Conservation (phyloP, 805 yeast species). For the Metschnikowia proteae region DNA sequence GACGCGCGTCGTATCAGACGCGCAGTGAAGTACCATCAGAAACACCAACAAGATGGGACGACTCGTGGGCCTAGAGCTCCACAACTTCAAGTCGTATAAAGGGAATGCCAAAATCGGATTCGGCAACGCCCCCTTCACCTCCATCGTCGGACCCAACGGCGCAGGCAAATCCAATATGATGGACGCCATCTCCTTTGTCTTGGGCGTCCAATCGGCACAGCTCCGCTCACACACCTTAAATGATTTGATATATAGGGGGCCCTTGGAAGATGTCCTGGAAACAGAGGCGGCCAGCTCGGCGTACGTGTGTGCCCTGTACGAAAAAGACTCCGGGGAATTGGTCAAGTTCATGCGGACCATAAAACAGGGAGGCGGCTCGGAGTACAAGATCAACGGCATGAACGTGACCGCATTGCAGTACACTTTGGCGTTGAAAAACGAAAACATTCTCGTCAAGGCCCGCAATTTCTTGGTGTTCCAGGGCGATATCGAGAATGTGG, state of each 20-base stretch:
- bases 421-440: constrained; percentile 58
- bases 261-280: constrained; percentile 18
- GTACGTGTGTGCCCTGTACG: constrained; percentile 74
- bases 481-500: constrained; percentile 94
- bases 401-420: constrained; percentile 64
- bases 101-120: constrained; percentile 77
- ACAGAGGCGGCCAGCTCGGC: constrained; percentile 50
- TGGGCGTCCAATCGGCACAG: constrained; percentile 75
- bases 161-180: constrained; percentile 96
- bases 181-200: constrained; percentile 94
- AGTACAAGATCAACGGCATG: constrained; percentile 61
- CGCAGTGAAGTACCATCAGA: not conserved
- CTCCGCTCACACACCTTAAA: constrained; percentile 68
- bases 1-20: not conserved
- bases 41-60: constrained; percentile 62
- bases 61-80: constrained; percentile 68
- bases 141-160: constrained; percentile 98
- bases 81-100: constrained; percentile 87
- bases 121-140: constrained; percentile 78
- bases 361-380: constrained; percentile 55
- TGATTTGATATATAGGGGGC: constrained; percentile 81
- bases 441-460: constrained; percentile 83
- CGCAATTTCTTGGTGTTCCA: constrained; percentile 91
- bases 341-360: constrained; percentile 63
- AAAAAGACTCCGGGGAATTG: constrained; percentile 55